Conservation (phyloP, 2,329 filamentous ascomycete genomes). For the Thelonectria rubi region DNA sequence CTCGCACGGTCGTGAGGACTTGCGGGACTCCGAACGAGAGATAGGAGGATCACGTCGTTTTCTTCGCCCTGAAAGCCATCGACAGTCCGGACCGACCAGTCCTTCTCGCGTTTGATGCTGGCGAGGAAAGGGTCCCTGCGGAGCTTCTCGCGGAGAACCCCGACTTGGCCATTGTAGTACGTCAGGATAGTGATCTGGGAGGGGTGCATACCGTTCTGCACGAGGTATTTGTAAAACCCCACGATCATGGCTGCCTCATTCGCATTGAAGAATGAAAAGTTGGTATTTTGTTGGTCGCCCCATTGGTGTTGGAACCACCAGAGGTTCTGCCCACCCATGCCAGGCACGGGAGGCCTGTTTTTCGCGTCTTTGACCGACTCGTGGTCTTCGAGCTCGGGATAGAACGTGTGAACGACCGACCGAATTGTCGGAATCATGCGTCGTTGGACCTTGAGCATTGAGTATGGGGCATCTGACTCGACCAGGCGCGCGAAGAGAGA, state of each 20-base stretch:
- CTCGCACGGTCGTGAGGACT: slow-evolving; percentile 46
- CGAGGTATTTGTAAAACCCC: slow-evolving; percentile 75
- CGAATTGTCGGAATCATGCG: slow-evolving; percentile 60
- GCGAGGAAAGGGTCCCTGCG: slow-evolving; percentile 43
- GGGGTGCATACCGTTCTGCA: slow-evolving; percentile 69
- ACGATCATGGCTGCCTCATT: slow-evolving; percentile 81
- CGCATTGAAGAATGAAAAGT: slow-evolving; percentile 73
- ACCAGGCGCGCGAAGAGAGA: slow-evolving; percentile 85
- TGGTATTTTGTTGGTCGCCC: slow-evolving; percentile 69
- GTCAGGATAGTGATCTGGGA: slow-evolving; percentile 80
- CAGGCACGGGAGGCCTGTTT: slow-evolving; percentile 53
- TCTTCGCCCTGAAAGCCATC: slow-evolving; percentile 94
- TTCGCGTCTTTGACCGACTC: slow-evolving; percentile 47
- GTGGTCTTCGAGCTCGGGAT: slow-evolving; percentile 57
- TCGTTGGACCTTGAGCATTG: slow-evolving; percentile 73
- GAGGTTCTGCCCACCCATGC: slow-evolving; percentile 53
- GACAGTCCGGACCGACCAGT: slow-evolving; percentile 76
- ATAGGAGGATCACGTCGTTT: slow-evolving; percentile 84
- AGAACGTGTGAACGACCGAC: slow-evolving; percentile 57
- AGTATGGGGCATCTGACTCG: slow-evolving; percentile 69
- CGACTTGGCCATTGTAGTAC: slow-evolving; percentile 87
- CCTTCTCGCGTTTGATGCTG: slow-evolving; percentile 44
- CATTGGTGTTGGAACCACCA: slow-evolving; percentile 62
- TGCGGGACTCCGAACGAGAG: slow-evolving; percentile 77
- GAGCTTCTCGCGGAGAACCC: slow-evolving; percentile 64